A percentile compares a stretch with the other conserved stretches of the same genome.
phyloP scores from a whole-genome alignment of 1,139 yeast species.

The Sugiyamaella pinicola region DNA sequence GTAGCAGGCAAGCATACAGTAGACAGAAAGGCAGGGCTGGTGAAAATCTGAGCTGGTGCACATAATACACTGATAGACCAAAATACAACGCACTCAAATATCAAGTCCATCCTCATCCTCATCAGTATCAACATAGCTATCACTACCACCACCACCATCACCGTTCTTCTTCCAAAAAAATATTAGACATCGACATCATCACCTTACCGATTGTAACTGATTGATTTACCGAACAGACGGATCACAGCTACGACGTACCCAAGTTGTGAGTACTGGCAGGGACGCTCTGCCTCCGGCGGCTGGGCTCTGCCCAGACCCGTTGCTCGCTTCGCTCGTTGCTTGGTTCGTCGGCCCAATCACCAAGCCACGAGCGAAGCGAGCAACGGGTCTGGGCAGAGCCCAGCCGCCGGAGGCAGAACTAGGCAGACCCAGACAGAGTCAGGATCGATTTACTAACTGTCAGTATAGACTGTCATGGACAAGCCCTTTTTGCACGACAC shows the following conservation, averaged over 20 bases:
- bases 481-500: too few relatives aligned
- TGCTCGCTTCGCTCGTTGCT: not conserved
- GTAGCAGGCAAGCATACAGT: not conserved
- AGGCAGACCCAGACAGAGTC: not conserved
- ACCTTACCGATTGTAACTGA: too few relatives aligned
- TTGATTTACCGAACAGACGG: too few relatives aligned
- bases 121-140: not conserved
- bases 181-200: not conserved
- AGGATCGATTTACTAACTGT: not conserved
- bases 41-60: not conserved
- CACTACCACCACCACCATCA: not conserved
- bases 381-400: conserved; percentile 2
- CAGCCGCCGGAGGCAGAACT: conserved; percentile 5
- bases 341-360: not conserved
- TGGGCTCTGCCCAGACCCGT: conserved; percentile 1
- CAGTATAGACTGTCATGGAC: not conserved
- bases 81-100: too few relatives aligned
- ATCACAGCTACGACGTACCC: too few relatives aligned
- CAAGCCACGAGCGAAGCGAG: conserved; percentile 3
- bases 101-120: not conserved
- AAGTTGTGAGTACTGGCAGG: not conserved
- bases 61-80: not conserved
- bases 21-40: not conserved
- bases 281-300: not conserved
- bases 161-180: too few relatives aligned